A percentile compares a stretch with the other conserved stretches of the same genome.
Conservation (phyloP, 345 rosid species). For the Salix arbutifolia region DNA sequence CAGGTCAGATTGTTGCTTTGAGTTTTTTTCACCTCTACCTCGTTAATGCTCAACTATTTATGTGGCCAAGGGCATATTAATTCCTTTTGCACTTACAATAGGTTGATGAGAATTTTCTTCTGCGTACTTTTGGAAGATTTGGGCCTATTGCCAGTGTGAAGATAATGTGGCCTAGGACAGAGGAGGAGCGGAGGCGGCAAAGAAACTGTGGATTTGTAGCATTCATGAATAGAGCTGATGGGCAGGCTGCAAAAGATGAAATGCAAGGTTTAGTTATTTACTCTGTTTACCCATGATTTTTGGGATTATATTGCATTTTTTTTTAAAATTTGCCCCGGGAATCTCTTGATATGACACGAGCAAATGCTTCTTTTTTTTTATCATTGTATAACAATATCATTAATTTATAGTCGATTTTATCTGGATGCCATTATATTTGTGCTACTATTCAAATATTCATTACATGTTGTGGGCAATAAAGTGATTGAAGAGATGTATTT, state of each 20-base stretch:
- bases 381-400: background rate
- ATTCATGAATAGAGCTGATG: slow-evolving; percentile 95
- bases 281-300: background rate
- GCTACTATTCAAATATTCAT: background rate
- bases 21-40: background rate
- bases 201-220: slow-evolving; percentile 98
- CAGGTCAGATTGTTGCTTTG: slow-evolving; percentile 43
- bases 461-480: background rate
- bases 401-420: background rate
- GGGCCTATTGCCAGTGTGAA: slow-evolving; percentile 99
- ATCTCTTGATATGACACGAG: background rate
- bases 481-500: background rate
- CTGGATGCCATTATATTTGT: background rate
- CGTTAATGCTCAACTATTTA: background rate
- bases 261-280: slow-evolving; percentile 73
- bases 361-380: background rate
- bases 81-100: slow-evolving; percentile 20
- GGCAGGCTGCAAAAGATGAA: slow-evolving; percentile 99
- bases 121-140: slow-evolving; percentile 98
- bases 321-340: background rate
- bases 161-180: slow-evolving; percentile 99
- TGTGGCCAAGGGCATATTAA: slow-evolving; percentile 1
- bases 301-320: background rate
- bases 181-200: slow-evolving; percentile 88
- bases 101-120: slow-evolving; percentile 99